Percentiles rank a stretch among this genome's conserved stretches.
phyloP scores from a whole-genome alignment of 2,329 filamentous ascomycete species.

The Sordariomycetes sp. region DNA sequence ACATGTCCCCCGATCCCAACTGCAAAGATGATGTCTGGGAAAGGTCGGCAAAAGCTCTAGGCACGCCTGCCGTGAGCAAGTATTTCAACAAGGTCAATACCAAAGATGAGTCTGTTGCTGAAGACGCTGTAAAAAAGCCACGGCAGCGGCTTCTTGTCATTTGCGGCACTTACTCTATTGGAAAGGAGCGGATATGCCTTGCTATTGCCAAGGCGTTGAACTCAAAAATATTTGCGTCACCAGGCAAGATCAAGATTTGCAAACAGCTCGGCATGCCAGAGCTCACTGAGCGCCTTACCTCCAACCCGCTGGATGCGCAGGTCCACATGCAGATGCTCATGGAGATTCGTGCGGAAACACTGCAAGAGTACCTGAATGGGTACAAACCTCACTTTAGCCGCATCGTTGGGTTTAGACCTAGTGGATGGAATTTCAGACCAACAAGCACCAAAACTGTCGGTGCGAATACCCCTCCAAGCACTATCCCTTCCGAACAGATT shows the following conservation, averaged over 20 bases:
- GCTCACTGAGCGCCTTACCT: conserved; percentile 67
- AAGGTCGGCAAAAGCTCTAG: conserved; percentile 28
- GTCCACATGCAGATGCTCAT: conserved; percentile 97
- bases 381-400: conserved; percentile 77
- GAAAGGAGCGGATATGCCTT: conserved; percentile 91
- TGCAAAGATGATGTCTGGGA: conserved; percentile 38
- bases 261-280: conserved; percentile 79
- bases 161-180: conserved; percentile 95
- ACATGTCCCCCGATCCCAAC: conserved; percentile 56
- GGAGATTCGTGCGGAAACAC: conserved; percentile 84
- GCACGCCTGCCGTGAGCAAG: conserved; percentile 37
- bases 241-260: conserved; percentile 77
- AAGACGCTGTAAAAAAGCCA: conserved; percentile 14
- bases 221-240: conserved; percentile 82
- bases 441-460: conserved; percentile 45
- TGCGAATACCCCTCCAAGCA: conserved; percentile 38
- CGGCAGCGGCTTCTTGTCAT: conserved; percentile 70
- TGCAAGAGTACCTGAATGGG: conserved; percentile 77
- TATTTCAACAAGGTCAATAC: conserved; percentile 35
- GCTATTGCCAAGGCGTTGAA: conserved; percentile 80
- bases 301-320: conserved; percentile 74
- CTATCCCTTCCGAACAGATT: conserved; percentile 38
- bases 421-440: conserved; percentile 87
- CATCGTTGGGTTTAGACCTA: conserved; percentile 84
- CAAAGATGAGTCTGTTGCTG: conserved; percentile 17